Base-by-base conservation (phyloP, 1,139 yeast genomes). In the Pichia sp. region DNA sequence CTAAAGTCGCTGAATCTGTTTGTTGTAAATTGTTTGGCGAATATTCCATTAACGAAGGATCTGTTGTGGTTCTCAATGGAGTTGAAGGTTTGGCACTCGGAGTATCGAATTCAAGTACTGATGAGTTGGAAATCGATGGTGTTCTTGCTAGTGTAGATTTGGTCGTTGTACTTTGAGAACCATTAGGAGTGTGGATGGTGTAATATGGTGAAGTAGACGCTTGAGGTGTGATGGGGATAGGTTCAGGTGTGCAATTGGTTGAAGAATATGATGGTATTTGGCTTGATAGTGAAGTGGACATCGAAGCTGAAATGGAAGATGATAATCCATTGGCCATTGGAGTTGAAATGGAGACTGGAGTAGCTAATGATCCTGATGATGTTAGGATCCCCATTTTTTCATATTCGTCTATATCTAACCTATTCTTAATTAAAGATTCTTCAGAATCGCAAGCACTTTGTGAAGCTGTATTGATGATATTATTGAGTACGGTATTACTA, bases 381-480 rank as follows among this genome's bases (percentile, higher is more conserved):
- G 36, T 47, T 22, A 53, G 34, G 34, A 57, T 56, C n/a, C 60
- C 59, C 9, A 45, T 12, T 36, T 51, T 53, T 39, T 56, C 54
- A 36, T 55, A 57, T 36, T 51, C 51, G 33, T 44, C 37, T 40
- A 55, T 47, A 41, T 55, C 55, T 6, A 39, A 34, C 34, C 52
- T 47, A 38, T 50, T 38, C 24, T 44, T 15, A 1, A 15, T 34
- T 7, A 35, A 22, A 14, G 31, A 19, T 11, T 39, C 47, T 3
- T 45, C 36, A 8, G 38, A 24, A 24, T 39, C 18, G 28, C 34
- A 17, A 43, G 33, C 17, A 15, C n/a, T 21, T 17, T 27, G 14
- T 18, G 18, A 15, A 17, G 30, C 8, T 30, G 15, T 7, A 34
- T 34, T 17, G 10, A 24, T 24, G 10, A 24, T 24, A 24, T 24